Evolutionary conservation across 306 rosid species (phyloP).

Genomic region (Quercus robur): DNA sequence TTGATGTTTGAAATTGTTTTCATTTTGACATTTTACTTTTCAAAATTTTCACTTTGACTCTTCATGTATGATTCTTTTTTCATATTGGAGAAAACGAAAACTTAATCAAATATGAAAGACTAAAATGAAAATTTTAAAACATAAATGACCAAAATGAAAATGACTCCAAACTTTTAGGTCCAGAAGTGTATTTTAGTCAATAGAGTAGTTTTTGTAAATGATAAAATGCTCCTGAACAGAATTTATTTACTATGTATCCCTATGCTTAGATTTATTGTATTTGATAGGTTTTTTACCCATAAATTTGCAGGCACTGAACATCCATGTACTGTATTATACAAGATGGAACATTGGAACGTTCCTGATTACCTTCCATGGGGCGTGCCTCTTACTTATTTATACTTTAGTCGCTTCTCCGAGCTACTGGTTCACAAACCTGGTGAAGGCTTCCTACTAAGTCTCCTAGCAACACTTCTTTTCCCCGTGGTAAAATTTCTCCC

Average conservation of each 20-base stretch:
- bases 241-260: neutral
- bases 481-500: conserved; percentile 42
- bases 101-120: no score
- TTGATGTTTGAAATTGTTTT: no score
- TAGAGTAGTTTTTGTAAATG: no score
- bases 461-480: conserved; percentile 51
- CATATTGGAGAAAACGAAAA: no score
- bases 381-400: conserved; percentile 40
- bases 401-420: conserved; percentile 64
- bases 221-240: neutral
- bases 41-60: no score
- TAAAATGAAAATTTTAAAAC: no score
- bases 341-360: conserved; percentile 48
- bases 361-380: conserved; percentile 77
- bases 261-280: neutral
- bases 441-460: conserved; percentile 43
- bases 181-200: no score
- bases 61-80: no score
- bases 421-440: conserved; percentile 68
- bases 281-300: neutral
- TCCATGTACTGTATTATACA: conserved; percentile 64
- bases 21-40: no score
- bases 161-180: no score
- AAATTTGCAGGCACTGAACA: conserved; percentile 36
- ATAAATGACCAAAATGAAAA: no score